Conservation (phyloP, 2,329 filamentous ascomycete genomes). For the Teratosphaeria gauchensis region DNA sequence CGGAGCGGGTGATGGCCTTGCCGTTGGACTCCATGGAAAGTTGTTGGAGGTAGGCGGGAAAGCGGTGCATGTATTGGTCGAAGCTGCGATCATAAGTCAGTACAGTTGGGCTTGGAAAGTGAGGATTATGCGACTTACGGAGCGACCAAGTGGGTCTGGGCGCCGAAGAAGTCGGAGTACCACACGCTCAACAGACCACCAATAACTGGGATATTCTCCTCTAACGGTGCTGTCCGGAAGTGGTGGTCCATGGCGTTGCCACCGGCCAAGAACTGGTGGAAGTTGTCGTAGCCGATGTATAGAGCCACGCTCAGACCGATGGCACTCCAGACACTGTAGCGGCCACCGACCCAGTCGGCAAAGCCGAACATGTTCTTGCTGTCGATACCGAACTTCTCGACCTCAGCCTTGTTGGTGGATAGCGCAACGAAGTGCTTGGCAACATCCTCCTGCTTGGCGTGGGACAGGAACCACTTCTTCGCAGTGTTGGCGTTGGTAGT, state of each 20-base stretch:
- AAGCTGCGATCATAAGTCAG: conserved; percentile 48
- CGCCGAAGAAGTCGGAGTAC: conserved; percentile 98
- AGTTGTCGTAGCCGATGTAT: conserved; percentile 96
- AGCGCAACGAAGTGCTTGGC: conserved; percentile 98
- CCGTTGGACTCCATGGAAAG: conserved; percentile 99
- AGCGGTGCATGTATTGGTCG: conserved; percentile 97
- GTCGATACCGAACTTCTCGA: conserved; percentile 98
- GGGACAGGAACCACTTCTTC: conserved; percentile 92
- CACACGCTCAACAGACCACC: conserved; percentile 91
- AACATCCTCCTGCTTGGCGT: conserved; percentile 67
- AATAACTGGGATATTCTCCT: conserved; percentile 89
- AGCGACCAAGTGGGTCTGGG: conserved; percentile 93
- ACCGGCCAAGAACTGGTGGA: conserved; percentile 88
- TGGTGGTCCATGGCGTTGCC: conserved; percentile 98
- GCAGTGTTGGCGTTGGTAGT: conserved; percentile 94
- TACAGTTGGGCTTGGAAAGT: not conserved
- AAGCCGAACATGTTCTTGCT: conserved; percentile 99
- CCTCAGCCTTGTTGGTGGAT: conserved; percentile 89
- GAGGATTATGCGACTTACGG: conserved; percentile 51
- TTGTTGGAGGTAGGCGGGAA: conserved; percentile 98
- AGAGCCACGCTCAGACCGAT: conserved; percentile 91
- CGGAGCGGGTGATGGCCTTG: conserved; percentile 85
- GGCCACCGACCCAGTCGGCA: conserved; percentile 94
- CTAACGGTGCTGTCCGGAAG: conserved; percentile 81
- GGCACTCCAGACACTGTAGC: conserved; percentile 98